Conservation (phyloP, 2,329 filamentous ascomycete genomes). For the Sphaerulina musiva region DNA sequence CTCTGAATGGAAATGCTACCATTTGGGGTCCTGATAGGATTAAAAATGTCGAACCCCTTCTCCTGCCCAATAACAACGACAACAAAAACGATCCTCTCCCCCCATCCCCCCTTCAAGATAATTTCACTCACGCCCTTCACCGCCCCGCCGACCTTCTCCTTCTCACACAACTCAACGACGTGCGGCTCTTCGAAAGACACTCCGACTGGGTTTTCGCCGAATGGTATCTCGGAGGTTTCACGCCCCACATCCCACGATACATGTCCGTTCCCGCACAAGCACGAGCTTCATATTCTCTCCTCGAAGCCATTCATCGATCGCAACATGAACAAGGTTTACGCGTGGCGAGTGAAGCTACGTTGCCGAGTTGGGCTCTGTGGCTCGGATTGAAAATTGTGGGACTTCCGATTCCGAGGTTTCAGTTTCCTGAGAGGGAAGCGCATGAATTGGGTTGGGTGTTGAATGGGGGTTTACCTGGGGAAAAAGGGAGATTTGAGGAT, state of each 20-base stretch:
- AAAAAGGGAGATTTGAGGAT: not conserved
- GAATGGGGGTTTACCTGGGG: not conserved
- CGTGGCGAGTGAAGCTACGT: conserved; percentile 69
- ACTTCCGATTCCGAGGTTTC: conserved; percentile 35
- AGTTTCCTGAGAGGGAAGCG: conserved; percentile 24
- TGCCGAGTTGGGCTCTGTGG: conserved; percentile 69
- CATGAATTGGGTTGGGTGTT: conserved; percentile 9
- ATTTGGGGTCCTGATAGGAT: conserved; percentile 57
- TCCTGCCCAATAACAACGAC: conserved; percentile 26
- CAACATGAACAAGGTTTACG: conserved; percentile 25
- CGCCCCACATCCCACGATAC: conserved; percentile 50
- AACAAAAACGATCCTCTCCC: conserved; percentile 54
- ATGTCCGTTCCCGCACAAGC: conserved; percentile 61
- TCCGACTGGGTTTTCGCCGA: conserved; percentile 32
- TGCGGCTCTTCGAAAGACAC: conserved; percentile 39
- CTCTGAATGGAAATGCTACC: conserved; percentile 45
- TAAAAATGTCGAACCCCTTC: conserved; percentile 42
- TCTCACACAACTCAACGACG: conserved; percentile 61
- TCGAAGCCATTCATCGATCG: conserved; percentile 5
- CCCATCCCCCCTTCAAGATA: conserved; percentile 47
- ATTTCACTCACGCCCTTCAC: conserved; percentile 63
- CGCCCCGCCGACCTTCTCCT: conserved; percentile 66
- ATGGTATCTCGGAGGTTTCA: conserved; percentile 32
- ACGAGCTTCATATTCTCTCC: conserved; percentile 51
- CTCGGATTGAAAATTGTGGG: conserved; percentile 67